A percentile compares a stretch with the other conserved stretches of the same genome.
Evolutionary conservation across 192 early-diverging fungal species (phyloP).

Genomic region (Rhizophlyctis rosea): DNA sequence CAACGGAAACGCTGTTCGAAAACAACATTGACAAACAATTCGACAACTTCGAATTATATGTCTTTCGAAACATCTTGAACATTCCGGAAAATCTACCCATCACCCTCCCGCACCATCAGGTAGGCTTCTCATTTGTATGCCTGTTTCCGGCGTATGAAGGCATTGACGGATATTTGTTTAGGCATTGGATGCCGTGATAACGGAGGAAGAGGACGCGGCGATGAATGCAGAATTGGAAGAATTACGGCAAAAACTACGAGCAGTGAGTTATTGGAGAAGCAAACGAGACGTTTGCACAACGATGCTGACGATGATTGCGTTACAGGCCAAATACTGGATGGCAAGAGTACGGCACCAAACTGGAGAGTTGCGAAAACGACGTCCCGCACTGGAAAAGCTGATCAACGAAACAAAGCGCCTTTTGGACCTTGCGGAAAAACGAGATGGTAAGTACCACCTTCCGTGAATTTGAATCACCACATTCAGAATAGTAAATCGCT

Average conservation of each 20-base stretch:
- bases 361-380: too few relatives aligned
- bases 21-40: slow-evolving; percentile 76
- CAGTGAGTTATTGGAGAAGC: neutral
- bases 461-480: neutral
- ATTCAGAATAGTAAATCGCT: neutral
- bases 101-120: slow-evolving; percentile 54
- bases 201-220: slow-evolving; percentile 20
- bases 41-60: slow-evolving; percentile 80
- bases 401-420: neutral
- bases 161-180: neutral
- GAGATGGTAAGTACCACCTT: neutral
- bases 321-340: too few relatives aligned
- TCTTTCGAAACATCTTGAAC: slow-evolving; percentile 69
- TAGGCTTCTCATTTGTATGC: slow-evolving; percentile 7
- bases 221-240: slow-evolving; percentile 27
- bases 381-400: neutral
- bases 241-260: slow-evolving; percentile 4
- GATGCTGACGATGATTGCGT: neutral
- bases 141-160: neutral
- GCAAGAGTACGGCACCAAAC: too few relatives aligned
- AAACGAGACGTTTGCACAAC: neutral
- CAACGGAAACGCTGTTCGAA: slow-evolving; percentile 75
- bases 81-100: slow-evolving; percentile 57
- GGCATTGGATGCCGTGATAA: slow-evolving; percentile 18
- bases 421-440: neutral